Base-by-base conservation (phyloP, 345 rosid genomes). In the Eucalyptus curtisii region DNA sequence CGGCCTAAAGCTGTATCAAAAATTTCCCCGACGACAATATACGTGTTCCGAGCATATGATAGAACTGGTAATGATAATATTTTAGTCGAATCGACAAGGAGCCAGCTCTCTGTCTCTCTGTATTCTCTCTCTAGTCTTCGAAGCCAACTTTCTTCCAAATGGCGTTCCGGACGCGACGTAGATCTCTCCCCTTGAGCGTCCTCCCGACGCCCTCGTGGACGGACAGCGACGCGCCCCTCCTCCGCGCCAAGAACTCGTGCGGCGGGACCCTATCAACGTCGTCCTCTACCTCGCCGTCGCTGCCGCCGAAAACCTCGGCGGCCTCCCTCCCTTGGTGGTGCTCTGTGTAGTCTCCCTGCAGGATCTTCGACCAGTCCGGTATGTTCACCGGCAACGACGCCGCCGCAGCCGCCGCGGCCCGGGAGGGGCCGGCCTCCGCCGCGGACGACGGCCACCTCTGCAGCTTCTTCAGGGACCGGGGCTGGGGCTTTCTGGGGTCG, bases 141-240 rank as follows among this genome's bases (percentile, higher is more conserved):
- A 93, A 93, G 14, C 94, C 94, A 57, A 92, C 92, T 86, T 88
- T 91, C 91, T 93, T 87, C 94, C 94, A 93, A 79, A 93, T 87
- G 19, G 93, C 93, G 61, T 93, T 93, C 86, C 94, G 91, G 88
- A 93, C 94, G 92, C 90, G 90, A 76, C 93, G 85, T 66, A 93
- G 90, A 85, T 93, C 94, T 59, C 94, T 88, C 37, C 94, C 94
- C 61, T 93, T 93, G 55, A 93, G 89, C 44, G 94, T 93, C 91
- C 94, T 90, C 50, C 94, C 93, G 37, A 90, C 71, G 55, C 94
- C 94, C 89, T 92, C 94, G 90, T 93, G 93, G 66, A 92, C 94
- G 42, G 94, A 93, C 57, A 92, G 88, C 13, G 94, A 92, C 71
- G 91, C 93, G 7, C 93, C 93, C 79, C 93, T 87, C 85, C 91